Conservation (phyloP, 2,329 filamentous ascomycete genomes). For the Penicillium sp. region DNA sequence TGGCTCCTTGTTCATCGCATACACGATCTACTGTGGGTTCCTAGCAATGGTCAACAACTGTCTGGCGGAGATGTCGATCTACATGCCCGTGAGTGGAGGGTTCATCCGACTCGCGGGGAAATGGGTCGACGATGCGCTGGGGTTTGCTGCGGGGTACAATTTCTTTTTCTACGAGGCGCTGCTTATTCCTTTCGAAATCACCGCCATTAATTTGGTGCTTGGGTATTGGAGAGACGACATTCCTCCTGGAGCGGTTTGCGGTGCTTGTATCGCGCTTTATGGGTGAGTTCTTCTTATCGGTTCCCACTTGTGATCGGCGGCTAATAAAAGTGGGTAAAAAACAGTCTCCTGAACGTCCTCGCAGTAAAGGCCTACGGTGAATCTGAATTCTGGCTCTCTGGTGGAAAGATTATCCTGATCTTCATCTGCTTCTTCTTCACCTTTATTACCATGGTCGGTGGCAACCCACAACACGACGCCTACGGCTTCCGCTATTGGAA, state of each 20-base stretch:
- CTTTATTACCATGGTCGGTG: slow-evolving; percentile 78
- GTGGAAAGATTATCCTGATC: slow-evolving; percentile 66
- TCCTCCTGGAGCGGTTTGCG: slow-evolving; percentile 42
- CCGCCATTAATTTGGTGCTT: slow-evolving; percentile 47
- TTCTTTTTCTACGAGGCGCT: slow-evolving; percentile 53
- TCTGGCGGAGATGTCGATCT: slow-evolving; percentile 52
- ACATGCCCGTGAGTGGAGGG: slow-evolving; percentile 47
- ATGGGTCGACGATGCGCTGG: slow-evolving; percentile 53
- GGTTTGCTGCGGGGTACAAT: slow-evolving; percentile 53
- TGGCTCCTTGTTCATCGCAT: slow-evolving; percentile 44
- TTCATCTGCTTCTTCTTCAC: slow-evolving; percentile 71
- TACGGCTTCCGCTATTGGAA: slow-evolving; percentile 70
- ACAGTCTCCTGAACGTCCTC: slow-evolving; percentile 18
- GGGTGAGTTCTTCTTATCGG: slow-evolving; percentile 21
- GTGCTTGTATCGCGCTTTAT: slow-evolving; percentile 33
- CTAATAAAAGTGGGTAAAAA: not conserved
- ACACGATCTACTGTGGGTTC: slow-evolving; percentile 35
- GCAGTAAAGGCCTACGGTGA: slow-evolving; percentile 21
- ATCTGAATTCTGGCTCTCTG: slow-evolving; percentile 24
- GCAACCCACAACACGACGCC: slow-evolving; percentile 69
- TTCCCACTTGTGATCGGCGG: no score
- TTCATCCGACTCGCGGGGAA: slow-evolving; percentile 49
- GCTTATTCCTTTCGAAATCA: slow-evolving; percentile 49
- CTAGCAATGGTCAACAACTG: slow-evolving; percentile 45
- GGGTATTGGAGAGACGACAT: slow-evolving; percentile 47